A percentile compares a stretch with the other conserved stretches of the same genome.
Conservation (phyloP, 345 rosid genomes). For the Populus alba region DNA sequence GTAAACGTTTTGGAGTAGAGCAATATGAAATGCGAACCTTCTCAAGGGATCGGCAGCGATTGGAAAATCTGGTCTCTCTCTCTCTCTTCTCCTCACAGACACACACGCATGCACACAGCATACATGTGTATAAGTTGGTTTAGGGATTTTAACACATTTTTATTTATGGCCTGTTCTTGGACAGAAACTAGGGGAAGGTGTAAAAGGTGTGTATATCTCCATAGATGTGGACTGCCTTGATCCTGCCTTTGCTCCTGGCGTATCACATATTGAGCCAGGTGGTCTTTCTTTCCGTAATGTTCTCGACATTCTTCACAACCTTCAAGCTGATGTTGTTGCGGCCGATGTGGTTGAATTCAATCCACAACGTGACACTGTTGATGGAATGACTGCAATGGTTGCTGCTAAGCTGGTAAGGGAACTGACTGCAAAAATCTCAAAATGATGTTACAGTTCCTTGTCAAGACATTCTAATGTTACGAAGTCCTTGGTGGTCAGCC, state of each 20-base stretch:
- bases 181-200: slow-evolving; percentile 97
- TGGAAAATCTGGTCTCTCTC: slow-evolving; percentile 80
- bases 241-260: slow-evolving; percentile 98
- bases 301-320: slow-evolving; percentile 84
- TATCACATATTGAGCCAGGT: slow-evolving; percentile 97
- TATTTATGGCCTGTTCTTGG: slow-evolving; percentile 1
- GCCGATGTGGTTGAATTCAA: slow-evolving; percentile 97
- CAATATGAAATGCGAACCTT: slow-evolving; percentile 94
- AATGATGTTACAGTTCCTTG: slow-evolving; percentile 24
- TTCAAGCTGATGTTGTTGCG: slow-evolving; percentile 77
- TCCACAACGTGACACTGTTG: slow-evolving; percentile 97
- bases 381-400: slow-evolving; percentile 98
- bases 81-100: neutral
- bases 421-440: slow-evolving; percentile 83
- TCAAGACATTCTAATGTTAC: neutral
- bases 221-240: slow-evolving; percentile 93
- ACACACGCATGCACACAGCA: neutral
- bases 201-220: slow-evolving; percentile 86
- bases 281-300: slow-evolving; percentile 94
- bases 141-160: neutral
- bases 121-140: neutral
- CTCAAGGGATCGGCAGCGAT: slow-evolving; percentile 59
- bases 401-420: slow-evolving; percentile 98
- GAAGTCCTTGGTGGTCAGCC: neutral
- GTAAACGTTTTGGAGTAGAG: slow-evolving; percentile 89